Percentiles rank a stretch among this genome's conserved stretches.
phyloP scores from a whole-genome alignment of 2,329 filamentous ascomycete genomes.

The Trichophyton verrucosum region DNA sequence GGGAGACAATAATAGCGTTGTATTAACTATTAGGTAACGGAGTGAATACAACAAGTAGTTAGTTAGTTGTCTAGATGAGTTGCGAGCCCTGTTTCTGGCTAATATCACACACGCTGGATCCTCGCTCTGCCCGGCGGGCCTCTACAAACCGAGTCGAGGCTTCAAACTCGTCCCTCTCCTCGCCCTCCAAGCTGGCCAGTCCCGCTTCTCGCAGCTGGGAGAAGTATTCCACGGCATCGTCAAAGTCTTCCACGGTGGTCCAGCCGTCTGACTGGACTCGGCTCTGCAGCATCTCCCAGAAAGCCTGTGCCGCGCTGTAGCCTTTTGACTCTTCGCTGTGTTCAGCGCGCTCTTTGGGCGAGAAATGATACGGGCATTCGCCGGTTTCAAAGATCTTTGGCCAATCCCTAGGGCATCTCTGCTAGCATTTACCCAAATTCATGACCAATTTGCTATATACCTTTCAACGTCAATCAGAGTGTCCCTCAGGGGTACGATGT shows the following conservation, averaged over 20 bases:
- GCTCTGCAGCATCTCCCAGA: conserved; percentile 11
- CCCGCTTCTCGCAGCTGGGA: conserved; percentile 5
- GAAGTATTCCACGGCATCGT: conserved; percentile 11
- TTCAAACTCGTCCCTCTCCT: conserved; percentile 8
- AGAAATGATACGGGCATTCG: conserved; percentile 9
- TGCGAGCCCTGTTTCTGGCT: no score
- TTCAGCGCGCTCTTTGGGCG: conserved; percentile 6
- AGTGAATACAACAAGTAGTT: no score
- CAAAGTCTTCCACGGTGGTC: conserved; percentile 6
- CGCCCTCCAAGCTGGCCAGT: neutral
- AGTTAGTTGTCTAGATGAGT: no score
- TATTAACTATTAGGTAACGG: no score
- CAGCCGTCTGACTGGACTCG: conserved; percentile 6
- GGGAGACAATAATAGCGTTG: no score
- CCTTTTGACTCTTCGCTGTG: conserved; percentile 8
- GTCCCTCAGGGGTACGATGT: conserved; percentile 13
- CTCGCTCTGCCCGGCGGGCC: neutral
- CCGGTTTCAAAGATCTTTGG: neutral
- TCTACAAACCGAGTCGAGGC: conserved; percentile 6
- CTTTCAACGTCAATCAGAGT: conserved; percentile 3
- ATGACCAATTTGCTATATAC: neutral
- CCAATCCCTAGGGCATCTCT: neutral
- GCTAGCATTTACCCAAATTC: no score
- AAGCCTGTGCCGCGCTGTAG: conserved; percentile 9
- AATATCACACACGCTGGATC: neutral